Evolutionary conservation across 495 filamentous ascomycete species (phyloP), one percentile per base, ranked within the genome.

Genomic region (Penicillium egyptiacum): DNA sequence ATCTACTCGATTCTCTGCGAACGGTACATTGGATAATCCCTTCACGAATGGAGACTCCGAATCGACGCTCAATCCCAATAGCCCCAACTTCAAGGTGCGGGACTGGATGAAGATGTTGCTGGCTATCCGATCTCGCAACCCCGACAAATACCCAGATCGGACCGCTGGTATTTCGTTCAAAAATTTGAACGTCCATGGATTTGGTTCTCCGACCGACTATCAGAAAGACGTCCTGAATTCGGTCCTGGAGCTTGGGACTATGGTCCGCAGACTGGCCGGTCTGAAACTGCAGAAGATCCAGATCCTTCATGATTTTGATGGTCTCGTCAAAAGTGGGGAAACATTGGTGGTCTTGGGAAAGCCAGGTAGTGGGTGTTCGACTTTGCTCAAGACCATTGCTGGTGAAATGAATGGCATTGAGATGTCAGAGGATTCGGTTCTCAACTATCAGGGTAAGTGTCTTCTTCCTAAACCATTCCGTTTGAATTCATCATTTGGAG

Each of bases 331-430:
- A 41, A 81, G 79, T 17, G 88, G 88, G 14, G 88, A 91, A 70
- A 89, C 87, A 82, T 71, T 91, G 31, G 70, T 90, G 10, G 87
- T 90, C 1, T 73, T 90, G 12, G 88, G 87, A 14, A 79, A 81
- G n/a, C 88, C 88, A 7, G 88, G 83, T 45, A 70, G 61, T 49
- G 83, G 85, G 1, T 85, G 81, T 52, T 81, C 83, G 5, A 90
- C 88, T 0, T 80, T 91, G 35, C 67, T 89, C 19, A 87, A 87
- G 66, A 81, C 83, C 5, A 75, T 90, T n/a, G 76, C 81, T 10
- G 86, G 86, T 19, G 81, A 88, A 58, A 75, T 76, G 9, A 74
- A 90, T 63, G 89, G 88, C 0, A 79, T 87, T 4, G 83, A 88
- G 59, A 75, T 78, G 11, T 71, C 70, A 23, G 49, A 61, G 22